Conservation (phyloP, 345 rosid species). For the Punica granatum region DNA sequence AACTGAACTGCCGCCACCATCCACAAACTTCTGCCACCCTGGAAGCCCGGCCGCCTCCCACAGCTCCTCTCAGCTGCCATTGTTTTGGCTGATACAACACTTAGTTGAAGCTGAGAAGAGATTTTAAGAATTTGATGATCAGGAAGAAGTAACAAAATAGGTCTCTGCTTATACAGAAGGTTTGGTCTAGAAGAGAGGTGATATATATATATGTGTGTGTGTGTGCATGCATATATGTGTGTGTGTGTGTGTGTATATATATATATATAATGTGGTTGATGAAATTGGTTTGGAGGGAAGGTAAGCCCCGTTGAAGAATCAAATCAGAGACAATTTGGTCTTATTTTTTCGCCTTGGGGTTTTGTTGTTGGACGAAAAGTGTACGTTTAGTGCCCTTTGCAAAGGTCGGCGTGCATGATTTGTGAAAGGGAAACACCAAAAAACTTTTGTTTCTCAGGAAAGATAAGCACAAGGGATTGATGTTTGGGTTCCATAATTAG, state of each 20-base stretch:
- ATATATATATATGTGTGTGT: background rate
- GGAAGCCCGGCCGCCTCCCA: background rate
- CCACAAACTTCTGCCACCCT: background rate
- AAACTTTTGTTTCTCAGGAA: no score
- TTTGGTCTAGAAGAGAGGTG: no score
- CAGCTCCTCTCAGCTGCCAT: background rate
- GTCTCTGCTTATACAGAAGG: no score
- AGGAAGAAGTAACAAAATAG: background rate
- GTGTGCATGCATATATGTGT: background rate
- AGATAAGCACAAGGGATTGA: no score
- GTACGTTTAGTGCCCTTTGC: no score
- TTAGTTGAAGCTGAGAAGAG: background rate
- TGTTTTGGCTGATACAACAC: background rate
- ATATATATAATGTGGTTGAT: background rate
- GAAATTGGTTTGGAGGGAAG: background rate
- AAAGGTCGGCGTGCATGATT: no score
- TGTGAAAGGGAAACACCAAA: no score
- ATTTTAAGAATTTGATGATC: background rate
- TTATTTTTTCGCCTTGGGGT: no score
- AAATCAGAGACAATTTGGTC: no score
- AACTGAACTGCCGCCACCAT: background rate
- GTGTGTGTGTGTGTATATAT: no score
- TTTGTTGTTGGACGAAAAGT: no score
- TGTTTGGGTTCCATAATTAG: no score
- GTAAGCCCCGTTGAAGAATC: background rate